Evolutionary conservation across 1,284 basidiomycete species (phyloP), one percentile per base, ranked within the genome.

Genomic region (Cryptococcus sp.): DNA sequence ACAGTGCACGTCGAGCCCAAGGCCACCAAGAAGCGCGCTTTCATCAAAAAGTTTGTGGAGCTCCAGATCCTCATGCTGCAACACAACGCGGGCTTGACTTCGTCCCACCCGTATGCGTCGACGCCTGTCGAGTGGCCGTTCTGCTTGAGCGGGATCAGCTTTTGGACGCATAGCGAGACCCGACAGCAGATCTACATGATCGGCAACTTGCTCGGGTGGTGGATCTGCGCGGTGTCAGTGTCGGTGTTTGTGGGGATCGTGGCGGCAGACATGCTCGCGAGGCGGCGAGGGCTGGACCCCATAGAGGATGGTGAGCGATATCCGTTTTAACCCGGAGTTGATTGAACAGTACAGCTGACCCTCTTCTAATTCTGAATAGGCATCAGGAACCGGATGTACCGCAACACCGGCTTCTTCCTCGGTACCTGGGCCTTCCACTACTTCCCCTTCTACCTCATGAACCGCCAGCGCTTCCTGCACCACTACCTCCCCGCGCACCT

Each of bases 61-160:
- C 80, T 98, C 42, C 96, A 99, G 71, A 76, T 94, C 45, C 80
- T 94, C 56, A 98, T 98, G 96, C 80, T 98, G 60, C 91, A 96
- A 73, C 95, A 98, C 80, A 99, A 99, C 71, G 91, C 93, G 12
- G 94, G 92, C 16, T 81, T 99, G 55, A 97, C 92, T 21, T 87
- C 91, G 18, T 88, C 87, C 12, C 96, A 99, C 74, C 96, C 96
- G 40, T 99, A 98, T 73, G 93, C 94, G 1, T 90, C 88, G 57
- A 83, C 83, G 13, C 94, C 96, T 1, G 87, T 97, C 78, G 94
- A 96, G 73, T 99, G 96, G 96, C 96, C 96, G 1, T 98, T 98
- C 84, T 82, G 94, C 48, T 79, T 97, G 36, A 88, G 82, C 60
- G 96, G 96, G 50, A 97, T 99, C 77, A 93, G 89, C 69, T 98